These are phyloP conservation scores for Ogataea nitratoaversa DNA, from an alignment of 805 yeast species.

Conservation along the genomic window DNA sequence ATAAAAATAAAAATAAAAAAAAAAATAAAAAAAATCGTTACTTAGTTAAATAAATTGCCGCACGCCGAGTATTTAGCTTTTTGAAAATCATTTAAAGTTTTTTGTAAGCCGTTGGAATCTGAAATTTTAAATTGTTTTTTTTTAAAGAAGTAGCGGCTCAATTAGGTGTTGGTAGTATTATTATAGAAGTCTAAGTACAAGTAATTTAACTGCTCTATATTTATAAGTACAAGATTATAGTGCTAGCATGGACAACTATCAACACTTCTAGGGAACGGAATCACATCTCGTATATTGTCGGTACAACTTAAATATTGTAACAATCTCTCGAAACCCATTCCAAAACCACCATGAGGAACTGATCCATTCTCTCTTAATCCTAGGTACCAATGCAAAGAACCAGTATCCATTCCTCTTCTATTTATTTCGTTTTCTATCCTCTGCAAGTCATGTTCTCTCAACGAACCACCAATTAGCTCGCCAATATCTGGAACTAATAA, in stretches of 20 bases:
- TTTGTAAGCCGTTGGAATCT: neutral
- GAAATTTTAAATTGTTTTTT: too few species aligned
- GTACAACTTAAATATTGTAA: conserved; percentile 67
- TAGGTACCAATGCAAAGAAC: conserved; percentile 74
- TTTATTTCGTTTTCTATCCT: conserved; percentile 46
- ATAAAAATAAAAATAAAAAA: conserved; percentile 4
- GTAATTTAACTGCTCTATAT: neutral
- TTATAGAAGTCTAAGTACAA: neutral
- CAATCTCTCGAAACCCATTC: conserved; percentile 88
- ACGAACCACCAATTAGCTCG: conserved; percentile 90
- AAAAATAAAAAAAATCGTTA: conserved; percentile 3
- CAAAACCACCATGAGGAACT: conserved; percentile 96
- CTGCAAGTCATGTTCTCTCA: conserved; percentile 70
- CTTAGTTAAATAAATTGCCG: neutral
- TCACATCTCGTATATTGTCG: conserved; percentile 80
- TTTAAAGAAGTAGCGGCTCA: neutral
- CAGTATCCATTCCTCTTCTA: conserved; percentile 50
- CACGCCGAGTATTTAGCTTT: neutral
- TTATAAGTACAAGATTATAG: neutral
- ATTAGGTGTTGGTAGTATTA: too few species aligned
- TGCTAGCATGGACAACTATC: conserved; percentile 43
- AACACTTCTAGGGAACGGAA: conserved; percentile 80
- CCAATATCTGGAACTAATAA: conserved; percentile 87
- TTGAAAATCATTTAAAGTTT: too few species aligned
- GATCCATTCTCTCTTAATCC: conserved; percentile 71